Percentiles rank a stretch among this genome's conserved stretches.
Evolutionary conservation across 768 basidiomycete genomes (phyloP).

Genomic region (Coprinopsis strossmayeri): DNA sequence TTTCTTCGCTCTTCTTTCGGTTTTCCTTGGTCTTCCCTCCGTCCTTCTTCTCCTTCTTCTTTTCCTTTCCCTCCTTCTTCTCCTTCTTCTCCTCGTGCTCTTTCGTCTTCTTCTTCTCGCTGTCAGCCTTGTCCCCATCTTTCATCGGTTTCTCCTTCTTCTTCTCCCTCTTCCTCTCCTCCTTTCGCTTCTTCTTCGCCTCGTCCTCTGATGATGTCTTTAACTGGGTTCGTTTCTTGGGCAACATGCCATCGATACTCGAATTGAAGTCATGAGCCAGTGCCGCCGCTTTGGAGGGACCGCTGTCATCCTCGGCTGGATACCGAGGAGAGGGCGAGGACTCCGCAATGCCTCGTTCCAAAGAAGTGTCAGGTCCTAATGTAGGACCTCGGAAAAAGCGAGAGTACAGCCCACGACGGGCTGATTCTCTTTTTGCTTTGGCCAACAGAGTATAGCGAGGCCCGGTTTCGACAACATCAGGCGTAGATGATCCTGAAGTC

Average conservation of each 20-base stretch:
- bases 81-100: constrained; percentile 9
- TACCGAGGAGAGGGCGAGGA: constrained; percentile 7
- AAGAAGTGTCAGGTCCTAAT: constrained; percentile 39
- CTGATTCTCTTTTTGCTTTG: constrained; percentile 72
- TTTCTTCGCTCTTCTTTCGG: constrained; percentile 4
- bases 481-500: constrained; percentile 34
- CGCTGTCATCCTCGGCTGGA: constrained; percentile 1
- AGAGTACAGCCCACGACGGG: constrained; percentile 68
- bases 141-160: constrained; percentile 7
- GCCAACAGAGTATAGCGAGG: constrained; percentile 46
- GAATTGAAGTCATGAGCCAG: not conserved
- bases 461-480: constrained; percentile 19
- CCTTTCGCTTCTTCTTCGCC: constrained; percentile 11
- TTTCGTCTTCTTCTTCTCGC: constrained; percentile 12
- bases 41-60: constrained; percentile 3
- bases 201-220: constrained; percentile 1
- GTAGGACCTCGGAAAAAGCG: constrained; percentile 77
- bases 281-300: too few relatives aligned
- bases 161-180: not conserved
- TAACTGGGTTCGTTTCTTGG: constrained; percentile 11
- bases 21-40: constrained; percentile 13
- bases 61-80: constrained; percentile 2
- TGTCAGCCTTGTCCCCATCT: constrained; percentile 12
- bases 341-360: constrained; percentile 16
- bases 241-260: constrained; percentile 13